Evolutionary conservation across 257 asterid species (phyloP).

Genomic region (Solanum piurae): DNA sequence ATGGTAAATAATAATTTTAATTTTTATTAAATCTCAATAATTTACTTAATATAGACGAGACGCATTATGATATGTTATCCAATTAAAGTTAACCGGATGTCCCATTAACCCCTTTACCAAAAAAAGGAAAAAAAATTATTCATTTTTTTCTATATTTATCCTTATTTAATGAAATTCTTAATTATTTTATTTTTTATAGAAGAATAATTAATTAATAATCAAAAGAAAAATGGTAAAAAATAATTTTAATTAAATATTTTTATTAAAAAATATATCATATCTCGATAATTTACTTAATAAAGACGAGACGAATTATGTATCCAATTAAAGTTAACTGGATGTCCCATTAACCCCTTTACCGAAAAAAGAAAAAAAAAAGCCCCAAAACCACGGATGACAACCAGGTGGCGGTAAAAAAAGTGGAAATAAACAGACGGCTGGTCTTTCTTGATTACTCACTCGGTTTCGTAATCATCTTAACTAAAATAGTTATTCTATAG

Average conservation of each 20-base stretch:
- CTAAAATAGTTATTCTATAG: too few species aligned
- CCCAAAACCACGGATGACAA: background rate
- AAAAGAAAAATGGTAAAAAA: too few species aligned
- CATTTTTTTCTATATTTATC: too few species aligned
- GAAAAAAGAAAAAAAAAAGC: background rate
- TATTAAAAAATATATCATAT: background rate
- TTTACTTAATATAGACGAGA: too few species aligned
- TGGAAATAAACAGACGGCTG: background rate
- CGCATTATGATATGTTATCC: background rate
- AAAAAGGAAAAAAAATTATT: background rate
- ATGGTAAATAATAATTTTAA: too few species aligned
- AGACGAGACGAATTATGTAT: background rate
- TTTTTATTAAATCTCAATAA: too few species aligned
- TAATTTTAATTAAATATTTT: too few species aligned
- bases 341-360: background rate
- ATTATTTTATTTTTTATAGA: too few species aligned
- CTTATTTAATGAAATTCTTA: background rate
- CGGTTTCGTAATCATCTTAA: background rate
- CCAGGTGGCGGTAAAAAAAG: background rate
- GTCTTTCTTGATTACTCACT: background rate
- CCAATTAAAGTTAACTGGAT: background rate
- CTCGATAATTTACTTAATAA: background rate
- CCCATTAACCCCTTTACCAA: background rate
- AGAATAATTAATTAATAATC: too few species aligned
- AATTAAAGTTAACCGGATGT: background rate